These are phyloP conservation scores for Chlamydomonas sp. DNA, from an alignment of 139 green algal species.

Conservation along the genomic window DNA sequence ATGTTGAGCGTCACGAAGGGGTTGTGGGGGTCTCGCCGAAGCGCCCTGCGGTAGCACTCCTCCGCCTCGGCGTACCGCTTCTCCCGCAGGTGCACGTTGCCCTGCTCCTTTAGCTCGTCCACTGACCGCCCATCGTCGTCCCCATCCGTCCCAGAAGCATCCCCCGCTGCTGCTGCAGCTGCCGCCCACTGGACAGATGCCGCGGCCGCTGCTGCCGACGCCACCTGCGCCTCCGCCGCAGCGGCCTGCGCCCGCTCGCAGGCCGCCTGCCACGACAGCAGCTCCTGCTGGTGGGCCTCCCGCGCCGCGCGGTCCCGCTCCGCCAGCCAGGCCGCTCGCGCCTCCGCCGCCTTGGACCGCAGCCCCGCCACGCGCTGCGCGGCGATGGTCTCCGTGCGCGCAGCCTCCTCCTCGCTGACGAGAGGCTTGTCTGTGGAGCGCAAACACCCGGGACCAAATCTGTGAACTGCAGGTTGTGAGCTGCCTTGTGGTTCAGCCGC, in stretches of 20 bases:
- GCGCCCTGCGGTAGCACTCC: neutral
- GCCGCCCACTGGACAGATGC: neutral
- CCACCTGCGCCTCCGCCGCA: neutral
- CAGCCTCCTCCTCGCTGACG: neutral
- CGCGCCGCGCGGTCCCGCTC: neutral
- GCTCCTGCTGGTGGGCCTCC: neutral
- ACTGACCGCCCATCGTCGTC: neutral
- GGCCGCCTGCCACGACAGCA: slow-evolving; percentile 24
- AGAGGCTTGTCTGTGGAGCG: slow-evolving; percentile 10
- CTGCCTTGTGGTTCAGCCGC: too few relatives aligned
- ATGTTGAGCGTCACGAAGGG: slow-evolving; percentile 15
- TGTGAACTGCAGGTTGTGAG: neutral
- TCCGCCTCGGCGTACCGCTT: neutral
- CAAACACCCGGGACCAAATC: neutral
- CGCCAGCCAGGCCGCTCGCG: slow-evolving; percentile 1
- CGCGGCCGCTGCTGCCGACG: neutral
- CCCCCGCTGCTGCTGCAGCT: neutral
- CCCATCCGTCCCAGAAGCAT: too few relatives aligned
- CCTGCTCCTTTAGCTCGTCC: slow-evolving; percentile 7
- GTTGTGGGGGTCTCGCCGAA: neutral
- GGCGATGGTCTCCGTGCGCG: neutral
- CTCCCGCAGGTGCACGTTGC: slow-evolving; percentile 3
- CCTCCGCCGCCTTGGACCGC: neutral
- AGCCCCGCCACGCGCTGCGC: neutral
- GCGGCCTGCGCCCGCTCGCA: neutral